Evolutionary conservation across 352 stramenopile species (phyloP).

Genomic region (Globisporangium emineosum): DNA sequence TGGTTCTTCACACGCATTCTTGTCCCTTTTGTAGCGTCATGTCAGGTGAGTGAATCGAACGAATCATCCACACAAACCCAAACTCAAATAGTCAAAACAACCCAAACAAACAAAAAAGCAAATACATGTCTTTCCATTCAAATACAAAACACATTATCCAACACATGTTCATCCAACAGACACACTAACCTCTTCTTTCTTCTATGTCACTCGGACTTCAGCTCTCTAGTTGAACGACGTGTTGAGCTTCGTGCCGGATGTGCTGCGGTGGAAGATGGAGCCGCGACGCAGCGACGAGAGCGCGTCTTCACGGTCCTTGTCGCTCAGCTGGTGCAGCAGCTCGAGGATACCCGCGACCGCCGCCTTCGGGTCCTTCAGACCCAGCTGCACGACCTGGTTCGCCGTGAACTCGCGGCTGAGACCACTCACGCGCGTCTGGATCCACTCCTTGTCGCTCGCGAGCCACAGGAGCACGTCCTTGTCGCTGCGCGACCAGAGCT

Average conservation of each 20-base stretch:
- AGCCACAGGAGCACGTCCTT: constrained; percentile 83
- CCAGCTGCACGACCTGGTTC: constrained; percentile 73
- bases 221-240: constrained; percentile 17
- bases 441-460: constrained; percentile 75
- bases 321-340: constrained; percentile 77
- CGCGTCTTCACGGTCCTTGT: constrained; percentile 85
- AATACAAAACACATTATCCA: constrained; percentile 1
- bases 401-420: constrained; percentile 71
- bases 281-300: constrained; percentile 71
- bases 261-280: constrained; percentile 85
- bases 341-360: constrained; percentile 82
- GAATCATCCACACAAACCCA: not conserved
- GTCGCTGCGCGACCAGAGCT: constrained; percentile 66
- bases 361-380: constrained; percentile 76
- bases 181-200: not conserved
- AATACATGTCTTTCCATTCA: constrained; percentile 11
- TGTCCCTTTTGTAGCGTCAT: constrained; percentile 7
- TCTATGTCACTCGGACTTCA: constrained; percentile 6
- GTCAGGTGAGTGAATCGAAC: constrained; percentile 4
- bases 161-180: not conserved
- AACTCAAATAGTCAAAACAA: not conserved
- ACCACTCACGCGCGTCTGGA: constrained; percentile 49
- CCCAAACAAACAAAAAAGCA: constrained; percentile 7
- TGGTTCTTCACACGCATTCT: not conserved
- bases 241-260: constrained; percentile 40